Percentiles rank a stretch among this genome's conserved stretches.
These are phyloP conservation scores for Zancudomyces culisetae DNA, from an alignment of 371 early-diverging fungal genomes.

Conservation along the genomic window DNA sequence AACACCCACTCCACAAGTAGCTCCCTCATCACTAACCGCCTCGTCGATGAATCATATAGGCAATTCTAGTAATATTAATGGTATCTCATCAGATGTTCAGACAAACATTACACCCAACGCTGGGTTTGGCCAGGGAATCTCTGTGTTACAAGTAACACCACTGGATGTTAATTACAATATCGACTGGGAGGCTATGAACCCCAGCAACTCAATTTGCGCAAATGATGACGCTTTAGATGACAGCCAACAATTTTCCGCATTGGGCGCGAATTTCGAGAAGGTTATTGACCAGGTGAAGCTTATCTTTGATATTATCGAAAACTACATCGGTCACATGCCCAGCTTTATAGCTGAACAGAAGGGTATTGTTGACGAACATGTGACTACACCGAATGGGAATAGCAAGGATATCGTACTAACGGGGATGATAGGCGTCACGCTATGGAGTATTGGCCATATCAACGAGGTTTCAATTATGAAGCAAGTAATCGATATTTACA, in stretches of 20 bases:
- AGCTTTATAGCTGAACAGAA: background rate
- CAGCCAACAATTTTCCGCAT: too few relatives aligned
- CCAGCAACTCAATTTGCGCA: background rate
- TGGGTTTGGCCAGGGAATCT: constrained; percentile 17
- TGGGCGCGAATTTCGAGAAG: too few relatives aligned
- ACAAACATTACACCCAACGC: background rate
- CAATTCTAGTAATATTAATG: too few relatives aligned
- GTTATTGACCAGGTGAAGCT: too few relatives aligned
- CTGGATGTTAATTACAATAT: constrained; percentile 5
- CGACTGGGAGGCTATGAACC: background rate
- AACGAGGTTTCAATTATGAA: background rate
- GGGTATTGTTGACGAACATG: background rate
- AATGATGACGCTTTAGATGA: background rate
- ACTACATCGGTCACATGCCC: background rate
- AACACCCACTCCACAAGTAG: background rate
- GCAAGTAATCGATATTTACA: background rate
- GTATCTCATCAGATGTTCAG: too few relatives aligned
- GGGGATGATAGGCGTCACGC: background rate
- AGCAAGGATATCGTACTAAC: background rate
- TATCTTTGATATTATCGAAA: too few relatives aligned
- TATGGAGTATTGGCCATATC: background rate
- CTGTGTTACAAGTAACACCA: constrained; percentile 11
- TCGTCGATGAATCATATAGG: too few relatives aligned
- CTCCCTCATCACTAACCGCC: too few relatives aligned
- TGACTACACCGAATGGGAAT: background rate